Base-by-base conservation (phyloP, 2,329 filamentous ascomycete species). In the Paraconiothyrium brasiliense region DNA sequence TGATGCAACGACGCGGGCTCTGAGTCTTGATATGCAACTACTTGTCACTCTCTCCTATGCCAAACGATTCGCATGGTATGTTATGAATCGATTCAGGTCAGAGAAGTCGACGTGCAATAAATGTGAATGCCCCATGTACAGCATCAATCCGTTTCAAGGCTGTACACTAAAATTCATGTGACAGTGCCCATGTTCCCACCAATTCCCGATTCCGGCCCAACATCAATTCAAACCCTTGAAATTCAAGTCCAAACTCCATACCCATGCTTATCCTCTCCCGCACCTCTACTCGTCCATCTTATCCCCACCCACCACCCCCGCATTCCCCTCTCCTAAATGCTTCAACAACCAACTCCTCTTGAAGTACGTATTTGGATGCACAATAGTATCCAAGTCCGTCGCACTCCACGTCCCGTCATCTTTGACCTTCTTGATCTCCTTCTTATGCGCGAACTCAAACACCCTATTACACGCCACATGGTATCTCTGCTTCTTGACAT, bases 301-400 rank as follows among this genome's bases (percentile, higher is more conserved):
- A 2, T 76, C 76, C 14, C 62, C 66, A 41, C 59, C 60, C 11
- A 76, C 74, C 9, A 78, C 46, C 2, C 76, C 76, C 22, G 63
- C 76, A 65, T 77, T 77, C 8, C 76, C 78, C 65, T 82, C 80
- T 1, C 83, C 89, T 30, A 96, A 78, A 76, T 95, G 92, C 83
- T 93, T 97, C 63, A 99, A 82, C 69, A 96, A 73, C 78, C 93
- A 98, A 76, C 93, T 97, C 59, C 94, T 86, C 84, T 97, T 97
- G 80, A 98, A 99, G 80, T 97, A 99, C 67, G 94, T 94, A 77
- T 99, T 99, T 11, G 95, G 95, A 80, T 99, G 95, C 24, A 97
- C 90, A 75, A 99, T 97, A 0, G 94, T 98, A 80, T 98, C 94
- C 46, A 97, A 84, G 76, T 97, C 92, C 16, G 88, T 88, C 7